Evolutionary conservation across 225 moss, liverwort and hornwort genomes (phyloP).

Genomic region (Bryum argenteum): DNA sequence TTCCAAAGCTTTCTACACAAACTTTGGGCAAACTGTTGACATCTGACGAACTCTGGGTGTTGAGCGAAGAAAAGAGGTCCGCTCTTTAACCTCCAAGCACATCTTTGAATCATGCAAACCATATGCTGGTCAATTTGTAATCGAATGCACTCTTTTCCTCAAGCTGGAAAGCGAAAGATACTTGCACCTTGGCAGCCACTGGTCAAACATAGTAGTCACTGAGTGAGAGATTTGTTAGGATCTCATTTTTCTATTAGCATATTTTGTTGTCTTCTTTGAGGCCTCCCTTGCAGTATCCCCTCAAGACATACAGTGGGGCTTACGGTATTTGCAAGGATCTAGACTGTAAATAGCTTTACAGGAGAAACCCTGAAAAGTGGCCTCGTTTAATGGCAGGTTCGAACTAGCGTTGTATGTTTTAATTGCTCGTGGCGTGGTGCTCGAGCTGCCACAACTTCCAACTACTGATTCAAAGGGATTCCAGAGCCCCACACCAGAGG

Average conservation of each 20-base stretch:
- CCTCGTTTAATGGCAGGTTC: conserved; percentile 39
- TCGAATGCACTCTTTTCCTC: not conserved
- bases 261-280: not conserved
- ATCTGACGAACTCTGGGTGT: conserved; percentile 60
- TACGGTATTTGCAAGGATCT: not conserved
- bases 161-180: not conserved
- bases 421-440: conserved; percentile 53
- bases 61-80: conserved; percentile 58
- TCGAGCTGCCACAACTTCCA: conserved; percentile 49
- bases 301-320: not conserved
- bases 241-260: not conserved
- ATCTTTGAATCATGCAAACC: not conserved
- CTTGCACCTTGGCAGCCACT: not conserved
- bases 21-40: conserved; percentile 51
- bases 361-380: not conserved
- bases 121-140: not conserved
- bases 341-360: not conserved
- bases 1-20: conserved; percentile 56
- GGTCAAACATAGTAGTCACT: not conserved
- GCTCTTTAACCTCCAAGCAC: not conserved
- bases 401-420: conserved; percentile 57
- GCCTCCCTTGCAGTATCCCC: not conserved
- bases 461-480: conserved; percentile 26
- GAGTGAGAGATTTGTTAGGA: not conserved
- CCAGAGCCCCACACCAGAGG: conserved; percentile 33